Evolutionary conservation across 2,329 filamentous ascomycete species (phyloP).

Genomic region (Colletotrichum sp.): DNA sequence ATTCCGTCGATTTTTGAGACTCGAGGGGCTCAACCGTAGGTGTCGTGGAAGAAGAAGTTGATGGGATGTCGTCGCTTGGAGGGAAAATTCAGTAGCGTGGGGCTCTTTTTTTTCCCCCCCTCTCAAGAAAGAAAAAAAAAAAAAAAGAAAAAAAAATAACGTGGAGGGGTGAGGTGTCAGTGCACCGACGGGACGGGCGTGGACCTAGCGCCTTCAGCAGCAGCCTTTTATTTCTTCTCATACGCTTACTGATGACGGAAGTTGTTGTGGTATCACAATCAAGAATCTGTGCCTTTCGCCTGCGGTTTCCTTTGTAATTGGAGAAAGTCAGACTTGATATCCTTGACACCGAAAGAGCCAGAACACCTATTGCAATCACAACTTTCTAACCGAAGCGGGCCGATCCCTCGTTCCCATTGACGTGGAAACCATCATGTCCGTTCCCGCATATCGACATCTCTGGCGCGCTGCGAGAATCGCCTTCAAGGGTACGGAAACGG

Average conservation of each 20-base stretch:
- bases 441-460: constrained; percentile 80
- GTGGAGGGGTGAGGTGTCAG: not conserved
- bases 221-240: not conserved
- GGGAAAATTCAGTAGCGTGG: constrained; percentile 2
- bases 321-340: not conserved
- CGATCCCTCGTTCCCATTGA: not conserved
- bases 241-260: not conserved
- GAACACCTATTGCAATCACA: not conserved
- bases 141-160: not conserved
- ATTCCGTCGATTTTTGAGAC: constrained; percentile 48
- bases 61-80: not conserved
- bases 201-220: not conserved
- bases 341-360: not conserved
- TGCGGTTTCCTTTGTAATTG: not conserved
- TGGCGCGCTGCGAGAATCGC: constrained; percentile 82
- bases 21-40: not conserved
- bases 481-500: constrained; percentile 71
- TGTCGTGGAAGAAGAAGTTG: not conserved
- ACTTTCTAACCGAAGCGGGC: not conserved
- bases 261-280: not conserved
- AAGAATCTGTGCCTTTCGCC: not conserved
- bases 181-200: not conserved
- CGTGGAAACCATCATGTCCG: constrained; percentile 55
- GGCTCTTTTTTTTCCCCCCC: not conserved
- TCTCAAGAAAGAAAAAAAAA: not conserved